Percentiles rank a stretch among this genome's conserved stretches.
These are phyloP conservation scores for Didymella exigua DNA, from an alignment of 2,329 filamentous ascomycete genomes.

Conservation along the genomic window DNA sequence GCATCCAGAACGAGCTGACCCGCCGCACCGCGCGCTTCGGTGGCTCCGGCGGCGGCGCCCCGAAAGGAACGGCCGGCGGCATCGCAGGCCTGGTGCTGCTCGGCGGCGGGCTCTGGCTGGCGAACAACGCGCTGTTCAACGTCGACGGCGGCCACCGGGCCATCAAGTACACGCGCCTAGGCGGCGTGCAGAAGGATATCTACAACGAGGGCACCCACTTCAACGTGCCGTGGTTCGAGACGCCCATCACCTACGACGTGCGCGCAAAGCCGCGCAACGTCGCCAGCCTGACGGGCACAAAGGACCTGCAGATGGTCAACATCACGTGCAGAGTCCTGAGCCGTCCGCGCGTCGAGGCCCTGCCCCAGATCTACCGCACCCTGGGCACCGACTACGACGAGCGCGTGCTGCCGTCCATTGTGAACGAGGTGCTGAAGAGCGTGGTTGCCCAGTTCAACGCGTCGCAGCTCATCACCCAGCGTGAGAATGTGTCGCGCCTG, in stretches of 20 bases:
- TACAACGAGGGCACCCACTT: conserved; percentile 98
- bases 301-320: conserved; percentile 99
- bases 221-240: conserved; percentile 95
- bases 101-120: conserved; percentile 59
- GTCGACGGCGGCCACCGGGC: conserved; percentile 97
- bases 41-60: conserved; percentile 55
- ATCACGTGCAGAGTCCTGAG: conserved; percentile 99
- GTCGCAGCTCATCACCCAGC: conserved; percentile 97
- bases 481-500: conserved; percentile 91
- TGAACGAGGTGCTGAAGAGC: conserved; percentile 98
- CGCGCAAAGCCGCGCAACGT: conserved; percentile 97
- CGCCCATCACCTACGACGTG: conserved; percentile 94
- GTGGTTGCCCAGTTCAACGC: conserved; percentile 99
- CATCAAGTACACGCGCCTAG: conserved; percentile 95
- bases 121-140: conserved; percentile 72
- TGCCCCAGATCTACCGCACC: conserved; percentile 97
- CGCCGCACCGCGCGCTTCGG: conserved; percentile 54
- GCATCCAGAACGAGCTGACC: conserved; percentile 66
- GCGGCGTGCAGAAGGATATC: conserved; percentile 94
- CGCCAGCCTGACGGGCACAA: conserved; percentile 94
- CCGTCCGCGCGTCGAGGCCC: conserved; percentile 80
- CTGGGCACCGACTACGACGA: conserved; percentile 96
- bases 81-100: conserved; percentile 60
- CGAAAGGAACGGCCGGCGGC: conserved; percentile 61
- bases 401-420: conserved; percentile 95